These are phyloP conservation scores for Zygosaccharomyces bisporus DNA, from an alignment of 805 yeast genomes.

Conservation along the genomic window DNA sequence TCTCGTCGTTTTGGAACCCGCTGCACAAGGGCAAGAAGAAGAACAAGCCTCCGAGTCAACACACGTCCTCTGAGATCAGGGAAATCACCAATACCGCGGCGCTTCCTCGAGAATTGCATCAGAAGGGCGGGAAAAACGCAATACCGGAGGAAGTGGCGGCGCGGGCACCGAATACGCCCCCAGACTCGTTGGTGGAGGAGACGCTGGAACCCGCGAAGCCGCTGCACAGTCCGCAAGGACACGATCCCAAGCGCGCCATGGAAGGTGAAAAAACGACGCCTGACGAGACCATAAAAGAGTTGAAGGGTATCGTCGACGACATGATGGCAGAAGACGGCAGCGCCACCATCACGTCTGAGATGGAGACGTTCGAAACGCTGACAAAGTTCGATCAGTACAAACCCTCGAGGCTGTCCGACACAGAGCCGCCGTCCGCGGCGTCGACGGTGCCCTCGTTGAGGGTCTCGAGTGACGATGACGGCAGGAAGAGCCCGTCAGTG, in stretches of 20 bases:
- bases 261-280: conserved; percentile 5
- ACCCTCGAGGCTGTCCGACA: conserved; percentile 22
- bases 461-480: conserved; percentile 14
- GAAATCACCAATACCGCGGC: conserved; percentile 1
- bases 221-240: neutral
- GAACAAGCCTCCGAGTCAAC: conserved; percentile 15
- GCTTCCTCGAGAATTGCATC: neutral
- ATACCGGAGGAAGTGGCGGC: neutral
- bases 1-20: conserved; percentile 32
- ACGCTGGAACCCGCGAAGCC: neutral
- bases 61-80: neutral
- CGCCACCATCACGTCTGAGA: conserved; percentile 11
- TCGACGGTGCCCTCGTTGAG: conserved; percentile 10
- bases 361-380: conserved; percentile 28
- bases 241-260: neutral
- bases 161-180: conserved; percentile 1
- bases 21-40: conserved; percentile 28
- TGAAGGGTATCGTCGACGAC: conserved; percentile 38
- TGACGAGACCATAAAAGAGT: conserved; percentile 30
- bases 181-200: conserved; percentile 1
- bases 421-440: neutral
- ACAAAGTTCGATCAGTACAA: conserved; percentile 33
- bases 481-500: conserved; percentile 15
- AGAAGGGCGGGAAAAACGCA: neutral
- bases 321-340: conserved; percentile 22